Base-by-base conservation (phyloP, 805 yeast genomes). In the Saccharomycopsis selenospora region DNA sequence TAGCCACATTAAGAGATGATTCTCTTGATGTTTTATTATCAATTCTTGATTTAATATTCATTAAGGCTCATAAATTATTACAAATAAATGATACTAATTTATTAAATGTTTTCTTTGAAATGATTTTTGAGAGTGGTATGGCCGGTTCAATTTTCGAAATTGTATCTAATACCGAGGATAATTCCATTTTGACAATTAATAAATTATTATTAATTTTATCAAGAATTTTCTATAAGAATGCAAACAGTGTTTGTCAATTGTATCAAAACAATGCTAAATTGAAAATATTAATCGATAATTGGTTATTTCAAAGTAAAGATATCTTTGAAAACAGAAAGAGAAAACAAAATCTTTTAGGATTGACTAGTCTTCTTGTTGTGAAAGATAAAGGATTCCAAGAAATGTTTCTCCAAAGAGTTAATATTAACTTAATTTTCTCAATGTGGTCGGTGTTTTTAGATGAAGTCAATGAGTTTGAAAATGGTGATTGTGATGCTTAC, bases 271-370 rank as follows among this genome's bases (percentile, higher is more conserved):
- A 33, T 20, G 38, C n/a, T 17, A 33, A 33, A 10, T 47, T 47
- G 20, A 40, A 47, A 27, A 10, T n/a, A 6, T 43, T 50, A 20
- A 8, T 48, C 6, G 27, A 48, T 28, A 40, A 18, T 18, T 50
- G 54, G 54, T 29, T 50, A 20, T 40, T 42, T 17, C 7, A 54
- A 49, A 20, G 64, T 67, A 45, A 40, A 23, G 45, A 50, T 51
- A 74, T 85, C 49, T 85, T 83, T 38, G 88, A 82, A 57, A 90
- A 95, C 1, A 72, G 86, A 51, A 77, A 79, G 55, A 78, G 84
- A 53, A 91, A 91, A 62, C 66, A 82, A 46, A 79, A 76, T 55
- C 66, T 80, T 2, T 61, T 86, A 50, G 93, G 86, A 0, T 61
- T 85, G 6, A 66, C 82, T 2, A 65, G 80, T 8, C 56, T 84